These are phyloP conservation scores for Cryptosporidium andersoni DNA, from an alignment of 169 alveolate species.

Conservation along the genomic window DNA sequence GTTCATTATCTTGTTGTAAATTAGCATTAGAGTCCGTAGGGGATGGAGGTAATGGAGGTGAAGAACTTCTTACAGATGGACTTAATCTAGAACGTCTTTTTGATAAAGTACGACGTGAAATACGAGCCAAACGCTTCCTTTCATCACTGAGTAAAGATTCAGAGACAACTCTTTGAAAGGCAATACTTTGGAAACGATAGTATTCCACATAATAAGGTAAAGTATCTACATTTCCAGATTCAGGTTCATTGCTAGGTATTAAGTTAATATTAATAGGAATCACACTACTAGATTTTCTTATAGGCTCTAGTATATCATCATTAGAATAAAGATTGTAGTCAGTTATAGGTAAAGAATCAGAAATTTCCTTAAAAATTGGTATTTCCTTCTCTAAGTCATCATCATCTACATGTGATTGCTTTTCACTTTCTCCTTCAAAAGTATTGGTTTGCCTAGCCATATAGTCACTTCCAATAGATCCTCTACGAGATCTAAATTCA, in stretches of 20 bases:
- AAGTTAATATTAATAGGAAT: slow-evolving; percentile 23
- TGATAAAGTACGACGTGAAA: slow-evolving; percentile 61
- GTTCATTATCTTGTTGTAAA: no score
- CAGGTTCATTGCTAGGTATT: slow-evolving; percentile 1
- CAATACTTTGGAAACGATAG: slow-evolving; percentile 70
- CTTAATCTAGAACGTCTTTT: slow-evolving; percentile 58
- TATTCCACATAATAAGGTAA: slow-evolving; percentile 63
- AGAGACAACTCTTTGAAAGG: slow-evolving; percentile 71
- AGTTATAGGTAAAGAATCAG: slow-evolving; percentile 37
- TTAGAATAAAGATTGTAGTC: not conserved
- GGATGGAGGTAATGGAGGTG: slow-evolving; percentile 55
- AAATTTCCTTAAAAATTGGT: slow-evolving; percentile 16
- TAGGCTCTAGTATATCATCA: no score
- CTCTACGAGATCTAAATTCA: slow-evolving; percentile 69
- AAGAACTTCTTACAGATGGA: slow-evolving; percentile 67
- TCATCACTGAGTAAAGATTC: slow-evolving; percentile 63
- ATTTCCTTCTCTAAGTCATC: slow-evolving; percentile 47
- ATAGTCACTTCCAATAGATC: slow-evolving; percentile 61
- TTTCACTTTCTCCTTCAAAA: slow-evolving; percentile 38
- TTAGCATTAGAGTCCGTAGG: slow-evolving; percentile 47
- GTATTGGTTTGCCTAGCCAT: slow-evolving; percentile 13
- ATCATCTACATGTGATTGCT: slow-evolving; percentile 8
- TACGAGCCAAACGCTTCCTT: slow-evolving; percentile 65
- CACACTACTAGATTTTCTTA: not conserved
- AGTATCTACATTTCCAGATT: slow-evolving; percentile 13